Conservation (phyloP, 495 filamentous ascomycete genomes). For the Cryomyces minteri region DNA sequence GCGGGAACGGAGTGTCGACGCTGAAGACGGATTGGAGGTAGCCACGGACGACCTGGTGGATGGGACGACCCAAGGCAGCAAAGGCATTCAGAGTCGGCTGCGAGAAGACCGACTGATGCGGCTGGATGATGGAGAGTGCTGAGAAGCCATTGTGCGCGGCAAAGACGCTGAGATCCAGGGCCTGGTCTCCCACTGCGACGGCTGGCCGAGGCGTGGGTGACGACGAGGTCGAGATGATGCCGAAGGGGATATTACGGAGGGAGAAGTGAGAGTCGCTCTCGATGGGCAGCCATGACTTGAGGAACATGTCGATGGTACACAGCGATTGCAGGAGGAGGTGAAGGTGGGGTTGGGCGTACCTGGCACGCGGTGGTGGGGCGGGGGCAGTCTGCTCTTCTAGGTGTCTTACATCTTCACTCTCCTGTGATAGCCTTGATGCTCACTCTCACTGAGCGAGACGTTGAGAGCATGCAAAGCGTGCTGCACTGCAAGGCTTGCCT, state of each 20-base stretch:
- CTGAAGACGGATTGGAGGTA: constrained; percentile 57
- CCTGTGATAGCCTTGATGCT: too few species aligned
- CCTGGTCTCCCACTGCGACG: constrained; percentile 61
- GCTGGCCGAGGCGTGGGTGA: constrained; percentile 42
- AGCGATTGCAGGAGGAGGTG: too few species aligned
- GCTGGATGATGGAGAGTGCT: constrained; percentile 35
- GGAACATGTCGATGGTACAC: constrained; percentile 27
- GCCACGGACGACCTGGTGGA: constrained; percentile 53
- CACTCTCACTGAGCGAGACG: too few species aligned
- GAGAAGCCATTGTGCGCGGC: constrained; percentile 38
- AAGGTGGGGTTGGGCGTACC: too few species aligned
- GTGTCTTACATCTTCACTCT: too few species aligned
- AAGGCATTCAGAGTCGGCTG: constrained; percentile 66
- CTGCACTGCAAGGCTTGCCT: too few species aligned
- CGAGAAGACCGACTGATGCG: constrained; percentile 41
- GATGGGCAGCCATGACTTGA: constrained; percentile 43
- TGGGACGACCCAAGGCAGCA: constrained; percentile 51
- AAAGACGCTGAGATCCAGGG: constrained; percentile 58
- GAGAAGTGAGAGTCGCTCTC: constrained; percentile 56
- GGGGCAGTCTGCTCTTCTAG: too few species aligned
- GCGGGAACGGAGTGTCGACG: constrained; percentile 35
- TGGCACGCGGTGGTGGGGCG: too few species aligned
- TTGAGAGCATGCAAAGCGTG: too few species aligned
- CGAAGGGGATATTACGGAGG: constrained; percentile 81
- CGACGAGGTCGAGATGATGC: constrained; percentile 50